Percentiles rank a stretch among this genome's conserved stretches.
phyloP scores from a whole-genome alignment of 2,329 filamentous ascomycete species.

The Colletotrichum melonis region DNA sequence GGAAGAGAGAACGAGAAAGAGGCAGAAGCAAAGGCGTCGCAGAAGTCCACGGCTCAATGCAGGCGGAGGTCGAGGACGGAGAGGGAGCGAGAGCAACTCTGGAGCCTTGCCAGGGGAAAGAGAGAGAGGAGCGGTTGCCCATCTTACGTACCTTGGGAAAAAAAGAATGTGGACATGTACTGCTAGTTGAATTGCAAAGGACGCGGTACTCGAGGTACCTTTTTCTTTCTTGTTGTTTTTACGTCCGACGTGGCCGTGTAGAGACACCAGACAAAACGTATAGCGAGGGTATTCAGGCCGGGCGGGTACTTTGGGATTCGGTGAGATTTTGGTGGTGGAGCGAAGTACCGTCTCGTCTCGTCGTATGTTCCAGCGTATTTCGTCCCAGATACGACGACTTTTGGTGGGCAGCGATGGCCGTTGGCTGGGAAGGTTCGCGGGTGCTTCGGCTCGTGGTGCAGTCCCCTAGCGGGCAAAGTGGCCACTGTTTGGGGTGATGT shows the following conservation, averaged over 20 bases:
- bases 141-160: too few species aligned
- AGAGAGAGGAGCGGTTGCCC: not conserved
- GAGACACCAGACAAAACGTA: not conserved
- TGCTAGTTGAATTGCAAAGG: not conserved
- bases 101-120: not conserved
- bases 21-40: not conserved
- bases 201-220: not conserved
- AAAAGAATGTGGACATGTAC: not conserved
- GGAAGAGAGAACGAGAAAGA: not conserved
- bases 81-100: not conserved
- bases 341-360: conserved; percentile 12
- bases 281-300: not conserved
- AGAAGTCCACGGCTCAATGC: not conserved
- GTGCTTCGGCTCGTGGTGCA: conserved; percentile 28
- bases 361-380: conserved; percentile 27
- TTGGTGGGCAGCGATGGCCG: conserved; percentile 3
- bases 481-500: conserved; percentile 8
- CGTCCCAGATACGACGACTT: conserved; percentile 22
- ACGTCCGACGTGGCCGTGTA: not conserved
- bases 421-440: conserved; percentile 22
- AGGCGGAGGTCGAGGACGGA: not conserved
- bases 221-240: conserved; percentile 4
- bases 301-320: conserved; percentile 3
- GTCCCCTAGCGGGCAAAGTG: not conserved
- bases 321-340: not conserved